Evolutionary conservation across 371 early-diverging fungal genomes (phyloP).

Genomic region (Mucor racemosus): DNA sequence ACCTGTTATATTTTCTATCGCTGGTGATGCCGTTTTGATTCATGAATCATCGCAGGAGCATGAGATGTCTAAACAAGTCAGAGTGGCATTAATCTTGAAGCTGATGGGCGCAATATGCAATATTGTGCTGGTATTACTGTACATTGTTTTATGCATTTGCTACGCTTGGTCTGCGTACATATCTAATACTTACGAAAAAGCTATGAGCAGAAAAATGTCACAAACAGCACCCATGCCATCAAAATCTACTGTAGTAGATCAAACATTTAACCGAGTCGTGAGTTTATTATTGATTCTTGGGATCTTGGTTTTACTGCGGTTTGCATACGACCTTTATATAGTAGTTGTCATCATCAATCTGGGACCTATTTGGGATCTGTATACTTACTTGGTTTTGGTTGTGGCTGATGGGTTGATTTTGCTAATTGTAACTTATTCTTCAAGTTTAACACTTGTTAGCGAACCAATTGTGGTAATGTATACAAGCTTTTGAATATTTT

Average conservation of each 20-base stretch:
- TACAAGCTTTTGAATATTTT: not conserved
- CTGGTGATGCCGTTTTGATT: conserved; percentile 12
- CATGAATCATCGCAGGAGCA: conserved; percentile 1
- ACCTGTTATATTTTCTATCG: conserved; percentile 10
- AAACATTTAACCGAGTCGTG: not conserved
- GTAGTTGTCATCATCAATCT: not conserved
- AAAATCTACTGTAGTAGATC: not conserved
- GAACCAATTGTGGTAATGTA: conserved; percentile 2
- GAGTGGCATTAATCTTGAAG: conserved; percentile 11
- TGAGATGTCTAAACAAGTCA: not conserved
- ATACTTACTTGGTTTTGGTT: conserved; percentile 9
- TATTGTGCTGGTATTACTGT: conserved; percentile 5
- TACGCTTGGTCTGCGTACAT: conserved; percentile 10
- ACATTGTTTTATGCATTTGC: not conserved
- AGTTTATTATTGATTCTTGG: conserved; percentile 6
- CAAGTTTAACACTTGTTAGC: conserved; percentile 1
- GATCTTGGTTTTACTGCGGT: conserved; percentile 3
- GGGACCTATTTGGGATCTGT: conserved; percentile 16
- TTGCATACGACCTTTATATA: conserved; percentile 14
- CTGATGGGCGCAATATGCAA: conserved; percentile 5
- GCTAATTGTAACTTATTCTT: not conserved
- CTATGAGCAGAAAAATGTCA: not conserved
- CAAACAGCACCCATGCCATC: too few species aligned
- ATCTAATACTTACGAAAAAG: not conserved
- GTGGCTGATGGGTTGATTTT: conserved; percentile 15